Percentiles rank a stretch among this genome's conserved stretches.
phyloP scores from a whole-genome alignment of 768 basidiomycete species.

The Tulasnella sp. region DNA sequence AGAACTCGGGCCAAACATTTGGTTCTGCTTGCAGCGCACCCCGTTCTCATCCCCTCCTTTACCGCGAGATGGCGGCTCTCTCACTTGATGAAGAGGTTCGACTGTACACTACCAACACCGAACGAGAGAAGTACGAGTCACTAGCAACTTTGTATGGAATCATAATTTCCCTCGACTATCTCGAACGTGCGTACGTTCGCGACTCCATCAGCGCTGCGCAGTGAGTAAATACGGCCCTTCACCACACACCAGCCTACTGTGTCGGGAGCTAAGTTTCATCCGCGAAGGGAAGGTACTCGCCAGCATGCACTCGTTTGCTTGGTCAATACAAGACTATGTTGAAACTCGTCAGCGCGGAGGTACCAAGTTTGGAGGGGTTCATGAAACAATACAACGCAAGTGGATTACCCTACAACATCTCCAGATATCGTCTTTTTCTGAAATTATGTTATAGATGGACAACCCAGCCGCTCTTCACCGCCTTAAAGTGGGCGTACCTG shows the following conservation, averaged over 20 bases:
- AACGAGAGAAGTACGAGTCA: slow-evolving; percentile 83
- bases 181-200: slow-evolving; percentile 91
- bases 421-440: background rate
- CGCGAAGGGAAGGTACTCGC: slow-evolving; percentile 77
- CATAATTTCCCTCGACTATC: slow-evolving; percentile 85
- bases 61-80: slow-evolving; percentile 36
- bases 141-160: slow-evolving; percentile 89
- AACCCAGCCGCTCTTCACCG: slow-evolving; percentile 88
- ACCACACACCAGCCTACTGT: background rate
- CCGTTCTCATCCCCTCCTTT: background rate
- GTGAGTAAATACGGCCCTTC: slow-evolving; percentile 50
- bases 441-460: slow-evolving; percentile 63
- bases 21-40: background rate
- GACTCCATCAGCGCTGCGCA: slow-evolving; percentile 87
- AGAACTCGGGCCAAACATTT: background rate
- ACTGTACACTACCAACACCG: slow-evolving; percentile 79
- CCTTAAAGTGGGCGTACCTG: slow-evolving; percentile 88
- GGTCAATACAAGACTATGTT: slow-evolving; percentile 98
- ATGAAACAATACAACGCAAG: slow-evolving; percentile 82
- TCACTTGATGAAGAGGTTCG: slow-evolving; percentile 91
- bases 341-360: slow-evolving; percentile 88
- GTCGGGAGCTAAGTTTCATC: background rate
- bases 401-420: background rate
- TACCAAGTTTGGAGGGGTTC: slow-evolving; percentile 81
- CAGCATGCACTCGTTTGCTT: slow-evolving; percentile 88